Evolutionary conservation across 352 stramenopile species (phyloP).

Genomic region (Elongisporangium anandrum): DNA sequence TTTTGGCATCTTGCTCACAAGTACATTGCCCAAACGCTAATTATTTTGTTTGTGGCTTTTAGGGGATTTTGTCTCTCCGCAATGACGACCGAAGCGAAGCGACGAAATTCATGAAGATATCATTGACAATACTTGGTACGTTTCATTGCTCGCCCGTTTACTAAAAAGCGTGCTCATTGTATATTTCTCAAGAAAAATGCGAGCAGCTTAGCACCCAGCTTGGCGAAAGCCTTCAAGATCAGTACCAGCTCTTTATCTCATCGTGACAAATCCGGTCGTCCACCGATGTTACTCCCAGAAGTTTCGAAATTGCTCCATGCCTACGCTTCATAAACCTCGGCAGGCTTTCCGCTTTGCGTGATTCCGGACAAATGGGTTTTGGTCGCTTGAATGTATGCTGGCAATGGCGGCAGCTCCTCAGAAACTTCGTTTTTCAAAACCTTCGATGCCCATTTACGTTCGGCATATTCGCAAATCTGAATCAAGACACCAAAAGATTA

Average conservation of each 20-base stretch:
- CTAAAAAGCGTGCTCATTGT: no score
- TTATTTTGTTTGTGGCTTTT: no score
- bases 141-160: conserved; percentile 2
- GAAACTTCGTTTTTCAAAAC: conserved; percentile 82
- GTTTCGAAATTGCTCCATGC: background rate
- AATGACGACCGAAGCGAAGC: conserved; percentile 24
- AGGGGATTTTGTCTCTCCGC: conserved; percentile 34
- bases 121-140: conserved; percentile 37
- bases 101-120: conserved; percentile 37
- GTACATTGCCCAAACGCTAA: background rate
- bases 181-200: conserved; percentile 22
- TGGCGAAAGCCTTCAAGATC: conserved; percentile 23
- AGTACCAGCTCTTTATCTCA: conserved; percentile 31
- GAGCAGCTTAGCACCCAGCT: conserved; percentile 23
- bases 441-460: conserved; percentile 91
- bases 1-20: conserved; percentile 3
- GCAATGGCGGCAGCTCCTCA: conserved; percentile 59
- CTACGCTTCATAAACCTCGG: conserved; percentile 55
- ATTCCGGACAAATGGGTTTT: conserved; percentile 63
- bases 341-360: conserved; percentile 23
- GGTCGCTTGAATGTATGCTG: conserved; percentile 69
- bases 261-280: background rate
- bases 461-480: conserved; percentile 91
- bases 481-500: background rate
- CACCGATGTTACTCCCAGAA: no score